Evolutionary conservation across 208 protist genomes (phyloP).

Genomic region (Hexamita inflata): DNA sequence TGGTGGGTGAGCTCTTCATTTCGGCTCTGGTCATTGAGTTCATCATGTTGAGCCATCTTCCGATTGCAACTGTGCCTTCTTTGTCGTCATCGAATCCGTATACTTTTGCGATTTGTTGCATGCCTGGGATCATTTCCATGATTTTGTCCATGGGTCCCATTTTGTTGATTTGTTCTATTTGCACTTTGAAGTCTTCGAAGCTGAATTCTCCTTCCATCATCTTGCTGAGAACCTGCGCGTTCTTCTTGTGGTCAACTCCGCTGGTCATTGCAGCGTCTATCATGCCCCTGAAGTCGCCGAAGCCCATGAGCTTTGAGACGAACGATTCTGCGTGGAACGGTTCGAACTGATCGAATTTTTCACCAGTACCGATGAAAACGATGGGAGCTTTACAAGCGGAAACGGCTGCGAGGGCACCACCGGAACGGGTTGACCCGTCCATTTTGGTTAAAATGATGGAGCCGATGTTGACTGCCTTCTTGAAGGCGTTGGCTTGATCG

Average conservation of each 20-base stretch:
- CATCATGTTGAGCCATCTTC: background rate
- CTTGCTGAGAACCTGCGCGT: background rate
- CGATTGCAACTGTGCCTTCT: background rate
- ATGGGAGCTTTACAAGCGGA: constrained; percentile 42
- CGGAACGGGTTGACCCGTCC: constrained; percentile 36
- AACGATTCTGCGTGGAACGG: constrained; percentile 34
- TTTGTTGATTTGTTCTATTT: constrained; percentile 18
- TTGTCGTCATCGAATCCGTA: background rate
- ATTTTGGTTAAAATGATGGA: constrained; percentile 45
- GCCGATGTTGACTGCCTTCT: constrained; percentile 34
- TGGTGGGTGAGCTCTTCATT: background rate
- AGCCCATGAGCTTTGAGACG: constrained; percentile 31
- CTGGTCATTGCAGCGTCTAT: constrained; percentile 1
- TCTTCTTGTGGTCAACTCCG: constrained; percentile 5
- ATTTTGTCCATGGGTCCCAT: constrained; percentile 27
- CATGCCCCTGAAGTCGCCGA: constrained; percentile 35
- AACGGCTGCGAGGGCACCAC: constrained; percentile 38
- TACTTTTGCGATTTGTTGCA: background rate
- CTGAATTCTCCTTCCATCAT: constrained; percentile 29
- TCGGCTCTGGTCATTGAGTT: constrained; percentile 32
- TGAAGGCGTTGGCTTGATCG: constrained; percentile 37
- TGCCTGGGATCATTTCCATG: background rate
- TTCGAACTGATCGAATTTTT: constrained; percentile 39
- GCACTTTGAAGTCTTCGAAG: constrained; percentile 30
- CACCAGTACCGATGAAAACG: constrained; percentile 42